Percentiles rank a stretch among this genome's conserved stretches.
These are phyloP conservation scores for Stemphylium vesicarium DNA, from an alignment of 2,329 filamentous ascomycete species.

Conservation along the genomic window DNA sequence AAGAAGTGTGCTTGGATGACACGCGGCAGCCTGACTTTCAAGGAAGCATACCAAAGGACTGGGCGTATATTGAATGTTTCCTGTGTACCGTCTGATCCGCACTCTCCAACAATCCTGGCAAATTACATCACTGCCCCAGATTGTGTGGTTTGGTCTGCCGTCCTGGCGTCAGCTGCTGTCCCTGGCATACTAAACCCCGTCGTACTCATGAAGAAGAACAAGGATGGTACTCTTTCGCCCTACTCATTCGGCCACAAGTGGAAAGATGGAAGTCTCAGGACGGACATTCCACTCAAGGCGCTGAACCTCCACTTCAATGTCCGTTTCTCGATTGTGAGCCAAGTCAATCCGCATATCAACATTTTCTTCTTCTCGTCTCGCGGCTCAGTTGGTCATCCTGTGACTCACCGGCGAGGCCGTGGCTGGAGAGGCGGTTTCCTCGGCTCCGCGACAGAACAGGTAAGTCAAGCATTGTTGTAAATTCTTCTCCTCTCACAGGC, in stretches of 20 bases:
- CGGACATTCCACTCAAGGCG: conserved; percentile 92
- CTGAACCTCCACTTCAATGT: conserved; percentile 98
- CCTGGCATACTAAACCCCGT: conserved; percentile 95
- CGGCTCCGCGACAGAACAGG: conserved; percentile 85
- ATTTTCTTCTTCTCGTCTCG: conserved; percentile 98
- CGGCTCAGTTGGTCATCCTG: conserved; percentile 87
- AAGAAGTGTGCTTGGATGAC: conserved; percentile 86
- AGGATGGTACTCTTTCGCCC: conserved; percentile 76
- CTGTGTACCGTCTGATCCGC: conserved; percentile 93
- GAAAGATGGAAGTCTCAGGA: conserved; percentile 95
- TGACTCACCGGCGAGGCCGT: conserved; percentile 89
- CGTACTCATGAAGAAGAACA: conserved; percentile 86
- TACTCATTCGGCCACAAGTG: conserved; percentile 99
- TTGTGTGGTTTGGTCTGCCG: conserved; percentile 98
- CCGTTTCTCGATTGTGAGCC: conserved; percentile 88
- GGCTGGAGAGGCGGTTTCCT: conserved; percentile 97
- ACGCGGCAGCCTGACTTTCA: conserved; percentile 88
- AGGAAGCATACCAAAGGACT: conserved; percentile 91
- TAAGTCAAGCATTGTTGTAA: neutral
- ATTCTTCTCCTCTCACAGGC: neutral
- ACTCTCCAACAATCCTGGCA: conserved; percentile 88
- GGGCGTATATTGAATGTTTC: conserved; percentile 94
- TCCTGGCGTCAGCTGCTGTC: conserved; percentile 91
- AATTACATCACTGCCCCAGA: conserved; percentile 96
- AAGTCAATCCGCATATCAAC: conserved; percentile 96